Evolutionary conservation across 768 basidiomycete genomes (phyloP).

Genomic region (Boletellus ananas): DNA sequence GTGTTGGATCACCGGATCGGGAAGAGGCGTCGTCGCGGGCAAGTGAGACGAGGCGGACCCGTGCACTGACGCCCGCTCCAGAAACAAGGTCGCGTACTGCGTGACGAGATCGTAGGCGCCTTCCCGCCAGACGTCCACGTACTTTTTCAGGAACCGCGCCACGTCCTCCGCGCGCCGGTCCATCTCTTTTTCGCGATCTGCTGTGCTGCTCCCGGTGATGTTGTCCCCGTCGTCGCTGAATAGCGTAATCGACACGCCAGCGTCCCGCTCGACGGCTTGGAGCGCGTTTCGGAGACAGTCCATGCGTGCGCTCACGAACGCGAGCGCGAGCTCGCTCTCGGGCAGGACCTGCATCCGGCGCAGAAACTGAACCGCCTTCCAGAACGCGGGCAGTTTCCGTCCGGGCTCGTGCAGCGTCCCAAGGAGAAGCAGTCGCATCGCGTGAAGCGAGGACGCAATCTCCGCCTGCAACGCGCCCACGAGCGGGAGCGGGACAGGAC

Average conservation of each 20-base stretch:
- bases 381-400: constrained; percentile 79
- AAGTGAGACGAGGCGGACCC: constrained; percentile 17
- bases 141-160: constrained; percentile 75
- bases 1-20: constrained; percentile 26
- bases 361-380: constrained; percentile 87
- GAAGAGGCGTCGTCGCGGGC: constrained; percentile 17
- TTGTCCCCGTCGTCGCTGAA: constrained; percentile 9
- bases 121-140: constrained; percentile 89
- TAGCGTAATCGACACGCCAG: constrained; percentile 32
- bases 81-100: constrained; percentile 86
- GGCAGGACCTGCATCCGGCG: constrained; percentile 74
- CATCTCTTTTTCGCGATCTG: constrained; percentile 40
- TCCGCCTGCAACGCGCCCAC: constrained; percentile 57
- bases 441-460: constrained; percentile 57
- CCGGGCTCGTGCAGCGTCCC: constrained; percentile 76
- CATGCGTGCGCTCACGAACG: constrained; percentile 75
- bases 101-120: constrained; percentile 89
- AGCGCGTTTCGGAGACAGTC: constrained; percentile 58
- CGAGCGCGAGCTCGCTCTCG: constrained; percentile 76
- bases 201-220: constrained; percentile 20
- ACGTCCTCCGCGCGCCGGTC: constrained; percentile 69
- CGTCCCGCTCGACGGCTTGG: constrained; percentile 46
- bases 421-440: constrained; percentile 77
- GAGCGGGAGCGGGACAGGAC: constrained; percentile 20
- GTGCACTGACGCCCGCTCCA: constrained; percentile 53